A percentile compares a stretch with the other conserved stretches of the same genome.
Conservation (phyloP, 768 basidiomycete genomes). For the Kwoniella newhampshirensis region DNA sequence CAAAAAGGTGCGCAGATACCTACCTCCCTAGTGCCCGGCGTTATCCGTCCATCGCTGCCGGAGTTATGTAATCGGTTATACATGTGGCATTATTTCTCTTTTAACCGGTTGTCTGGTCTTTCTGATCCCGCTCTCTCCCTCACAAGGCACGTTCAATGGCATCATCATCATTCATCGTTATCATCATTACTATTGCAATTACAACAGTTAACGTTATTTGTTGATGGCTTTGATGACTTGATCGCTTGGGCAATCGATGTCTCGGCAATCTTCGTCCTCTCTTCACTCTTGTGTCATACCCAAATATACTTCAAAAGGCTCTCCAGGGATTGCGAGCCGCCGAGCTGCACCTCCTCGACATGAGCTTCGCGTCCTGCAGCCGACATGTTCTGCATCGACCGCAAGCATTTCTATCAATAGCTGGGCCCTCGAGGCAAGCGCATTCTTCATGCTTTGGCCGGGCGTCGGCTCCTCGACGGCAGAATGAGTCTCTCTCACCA, state of each 20-base stretch:
- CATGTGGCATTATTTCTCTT: too few relatives aligned
- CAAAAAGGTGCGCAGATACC: too few relatives aligned
- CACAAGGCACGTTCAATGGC: conserved; percentile 3
- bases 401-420: neutral
- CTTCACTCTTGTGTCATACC: neutral
- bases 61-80: too few relatives aligned
- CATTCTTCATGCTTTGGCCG: neutral
- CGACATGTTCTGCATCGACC: conserved; percentile 10
- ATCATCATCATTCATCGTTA: too few relatives aligned
- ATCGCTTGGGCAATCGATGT: neutral
- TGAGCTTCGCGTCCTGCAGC: conserved; percentile 26
- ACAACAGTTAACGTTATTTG: too few relatives aligned
- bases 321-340: too few relatives aligned
- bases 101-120: too few relatives aligned
- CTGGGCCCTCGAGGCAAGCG: conserved; percentile 13
- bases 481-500: too few relatives aligned
- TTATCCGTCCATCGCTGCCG: too few relatives aligned
- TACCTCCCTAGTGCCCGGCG: too few relatives aligned
- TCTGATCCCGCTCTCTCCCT: too few relatives aligned
- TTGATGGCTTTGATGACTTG: neutral
- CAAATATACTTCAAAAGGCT: neutral
- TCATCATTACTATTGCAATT: too few relatives aligned
- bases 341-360: conserved; percentile 6
- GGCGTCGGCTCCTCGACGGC: neutral
- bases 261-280: neutral